Base-by-base conservation (phyloP, 2,329 filamentous ascomycete species). In the Cladophialophora immunda region DNA sequence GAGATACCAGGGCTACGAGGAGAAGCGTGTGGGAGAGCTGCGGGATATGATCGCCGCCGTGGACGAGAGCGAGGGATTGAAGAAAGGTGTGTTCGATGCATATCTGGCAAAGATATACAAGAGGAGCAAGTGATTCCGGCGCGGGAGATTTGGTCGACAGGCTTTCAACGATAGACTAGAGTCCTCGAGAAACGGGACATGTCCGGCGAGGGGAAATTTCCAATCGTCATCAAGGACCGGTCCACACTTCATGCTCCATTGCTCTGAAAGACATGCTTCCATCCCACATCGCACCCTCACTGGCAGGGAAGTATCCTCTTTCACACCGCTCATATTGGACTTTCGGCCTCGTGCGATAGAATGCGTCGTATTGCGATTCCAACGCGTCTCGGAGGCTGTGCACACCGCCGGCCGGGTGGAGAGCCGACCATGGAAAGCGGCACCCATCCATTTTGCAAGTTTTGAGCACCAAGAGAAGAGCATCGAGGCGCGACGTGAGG, bases 41-140 rank as follows among this genome's bases (percentile, higher is more conserved):
- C 86, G 86, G 74, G 80, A 84, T 67, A 87, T 90, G 84, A 97
- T 99, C 75, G 86, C 84, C 25, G 82, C 89, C 68, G 84, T 98
- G 60, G 93, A 99, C 76, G 94, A 97, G 86, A 89, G 86, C 69
- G 87, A 91, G 71, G 95, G 95, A 17, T 82, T 99, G 76, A 97
- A 96, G 87, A 95, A 92, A 86, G 87, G 85, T 67, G 87, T 98
- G 47, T 97, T 98, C 73, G 91, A 97, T 75, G 86, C 87, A 53
- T 99, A 98, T 86, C 84, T 99, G 71, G 85, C 85, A 80, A 99
- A 99, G 87, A 98, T 99, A 78, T 98, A 98, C 87, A 97, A 97
- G 89, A 87, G 95, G 77, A 95, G 88, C 87, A 98, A 97, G 83
- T 98, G 92, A 50, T 22, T 55, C 22, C 19, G 32, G 60, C 8